Evolutionary conservation across 106 monocot species (phyloP), one percentile per base, ranked within the genome.

Genomic region (Allium cepa): DNA sequence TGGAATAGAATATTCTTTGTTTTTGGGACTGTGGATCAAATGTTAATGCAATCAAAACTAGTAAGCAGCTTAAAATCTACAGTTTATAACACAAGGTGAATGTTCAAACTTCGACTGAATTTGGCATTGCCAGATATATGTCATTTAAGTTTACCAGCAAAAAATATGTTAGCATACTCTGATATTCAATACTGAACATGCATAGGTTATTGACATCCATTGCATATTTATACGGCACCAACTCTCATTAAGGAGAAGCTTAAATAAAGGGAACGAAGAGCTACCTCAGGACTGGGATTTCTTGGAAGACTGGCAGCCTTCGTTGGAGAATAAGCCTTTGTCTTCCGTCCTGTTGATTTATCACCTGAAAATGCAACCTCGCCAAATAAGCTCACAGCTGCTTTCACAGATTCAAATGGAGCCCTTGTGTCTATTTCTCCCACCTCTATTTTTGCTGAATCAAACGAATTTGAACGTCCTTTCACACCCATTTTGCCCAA

Each of bases 361-460:
- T 84, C 83, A 28, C 79, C 45, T 48, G 87, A 69, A 59, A 82
- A 75, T 8, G 77, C 71, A 62, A 80, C 79, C 69, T 80, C 85
- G 26, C 92, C 92, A 60, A 93, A 93, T 65, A 93, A 74, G 69
- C 85, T 83, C 46, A 85, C 88, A 57, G 92, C 92, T 57, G 92
- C 92, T 77, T 85, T 93, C 17, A 93, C 92, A 22, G 92, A 93
- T 69, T 73, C 69, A 79, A 93, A 93, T 50, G 92, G 92, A 36
- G 88, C 92, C 49, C 88, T 80, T 11, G 92, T 93, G 75, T 93
- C 92, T 13, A 93, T 88, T 71, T 93, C 92, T 13, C 88, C 92
- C 60, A 84, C 74, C 72, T 87, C 87, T 4, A 57, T 26, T 78
- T 76, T 64, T 10, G 84, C 73, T 9, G 72, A 67, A 70, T 84